These are phyloP conservation scores for Staphylotrichum tortipilum DNA, from an alignment of 495 filamentous ascomycete species.

Conservation along the genomic window DNA sequence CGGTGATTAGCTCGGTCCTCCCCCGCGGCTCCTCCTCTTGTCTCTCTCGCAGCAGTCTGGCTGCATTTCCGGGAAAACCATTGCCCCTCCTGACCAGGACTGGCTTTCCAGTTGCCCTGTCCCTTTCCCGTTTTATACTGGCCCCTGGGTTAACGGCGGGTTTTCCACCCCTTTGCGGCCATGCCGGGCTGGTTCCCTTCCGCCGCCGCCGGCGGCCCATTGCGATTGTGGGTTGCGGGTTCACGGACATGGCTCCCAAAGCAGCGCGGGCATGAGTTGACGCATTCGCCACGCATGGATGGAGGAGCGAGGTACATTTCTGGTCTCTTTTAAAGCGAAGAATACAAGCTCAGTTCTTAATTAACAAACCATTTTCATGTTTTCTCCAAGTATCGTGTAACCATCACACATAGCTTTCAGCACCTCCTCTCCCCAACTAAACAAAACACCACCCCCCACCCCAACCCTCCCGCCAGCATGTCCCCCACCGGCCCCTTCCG, in stretches of 20 bases:
- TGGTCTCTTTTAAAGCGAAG: too few relatives aligned
- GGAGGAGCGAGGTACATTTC: background rate
- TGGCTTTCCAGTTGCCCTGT: background rate
- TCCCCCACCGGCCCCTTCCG: constrained; percentile 45
- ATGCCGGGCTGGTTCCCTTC: background rate
- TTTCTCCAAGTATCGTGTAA: too few relatives aligned
- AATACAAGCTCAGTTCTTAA: too few relatives aligned
- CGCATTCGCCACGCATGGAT: background rate
- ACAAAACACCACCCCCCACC: too few relatives aligned
- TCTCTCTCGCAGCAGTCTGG: too few relatives aligned
- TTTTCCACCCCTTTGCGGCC: background rate
- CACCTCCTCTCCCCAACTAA: too few relatives aligned
- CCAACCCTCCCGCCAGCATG: too few relatives aligned
- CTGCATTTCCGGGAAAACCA: constrained; percentile 2
- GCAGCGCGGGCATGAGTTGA: too few relatives aligned
- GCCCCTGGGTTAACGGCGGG: background rate
- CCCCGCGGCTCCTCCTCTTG: background rate
- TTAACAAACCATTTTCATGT: too few relatives aligned
- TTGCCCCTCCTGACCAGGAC: background rate
- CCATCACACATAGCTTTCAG: background rate
- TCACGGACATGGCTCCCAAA: too few relatives aligned
- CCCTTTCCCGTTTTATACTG: background rate
- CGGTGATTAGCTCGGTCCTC: background rate
- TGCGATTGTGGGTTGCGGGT: too few relatives aligned
- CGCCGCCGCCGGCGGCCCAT: background rate